These are phyloP conservation scores for Triangularia setosa DNA, from an alignment of 2,329 filamentous ascomycete species.

Conservation along the genomic window DNA sequence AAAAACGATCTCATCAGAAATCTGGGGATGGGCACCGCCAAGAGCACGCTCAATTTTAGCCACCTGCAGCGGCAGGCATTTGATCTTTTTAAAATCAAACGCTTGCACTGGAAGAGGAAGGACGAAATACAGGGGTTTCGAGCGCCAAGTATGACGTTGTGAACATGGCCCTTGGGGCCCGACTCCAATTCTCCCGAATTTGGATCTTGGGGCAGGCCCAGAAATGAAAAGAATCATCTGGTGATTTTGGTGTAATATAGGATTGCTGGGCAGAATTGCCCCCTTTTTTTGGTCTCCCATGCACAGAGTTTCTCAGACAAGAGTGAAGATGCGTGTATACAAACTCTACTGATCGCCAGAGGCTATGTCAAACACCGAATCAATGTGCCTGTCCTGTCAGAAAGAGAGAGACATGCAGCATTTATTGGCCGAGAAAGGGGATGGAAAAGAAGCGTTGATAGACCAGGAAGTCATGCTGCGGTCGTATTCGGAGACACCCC, in stretches of 20 bases:
- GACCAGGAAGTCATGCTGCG: not conserved
- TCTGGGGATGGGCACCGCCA: not conserved
- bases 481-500: not conserved
- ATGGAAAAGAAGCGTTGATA: not conserved
- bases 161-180: not conserved
- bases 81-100: not conserved
- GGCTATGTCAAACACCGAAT: not conserved
- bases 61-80: not conserved
- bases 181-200: not conserved
- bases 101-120: not conserved
- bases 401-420: slow-evolving; percentile 2
- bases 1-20: not conserved
- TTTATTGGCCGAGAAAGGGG: slow-evolving; percentile 4
- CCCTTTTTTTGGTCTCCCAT: not conserved
- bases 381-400: not conserved
- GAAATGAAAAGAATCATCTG: not conserved
- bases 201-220: not conserved
- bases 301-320: not conserved
- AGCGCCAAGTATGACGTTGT: slow-evolving; percentile 1
- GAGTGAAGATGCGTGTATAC: not conserved
- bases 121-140: not conserved
- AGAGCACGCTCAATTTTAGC: not conserved
- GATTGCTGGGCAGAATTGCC: not conserved
- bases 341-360: not conserved
- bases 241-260: not conserved